Evolutionary conservation across 2,329 filamentous ascomycete genomes (phyloP).

Genomic region (Chaetomiaceae sp.): DNA sequence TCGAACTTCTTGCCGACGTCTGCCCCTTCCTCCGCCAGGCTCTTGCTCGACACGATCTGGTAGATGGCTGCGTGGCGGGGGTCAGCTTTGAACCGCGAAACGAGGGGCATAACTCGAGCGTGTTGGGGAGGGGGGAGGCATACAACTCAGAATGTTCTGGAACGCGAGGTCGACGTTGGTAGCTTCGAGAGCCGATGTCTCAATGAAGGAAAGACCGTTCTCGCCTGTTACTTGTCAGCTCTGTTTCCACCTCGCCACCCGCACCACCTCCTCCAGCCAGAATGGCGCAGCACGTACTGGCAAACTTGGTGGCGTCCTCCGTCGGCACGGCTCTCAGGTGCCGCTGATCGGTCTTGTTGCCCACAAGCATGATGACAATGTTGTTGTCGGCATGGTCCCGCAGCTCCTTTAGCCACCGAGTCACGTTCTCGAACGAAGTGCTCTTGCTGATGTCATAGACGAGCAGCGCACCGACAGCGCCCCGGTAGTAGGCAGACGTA

Average conservation of each 20-base stretch:
- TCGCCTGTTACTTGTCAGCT: constrained; percentile 60
- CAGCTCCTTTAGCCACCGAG: constrained; percentile 97
- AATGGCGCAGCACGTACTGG: constrained; percentile 57
- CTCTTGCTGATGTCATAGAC: constrained; percentile 99
- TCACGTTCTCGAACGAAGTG: constrained; percentile 98
- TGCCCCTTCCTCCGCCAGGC: constrained; percentile 82
- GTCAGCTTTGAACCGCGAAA: constrained; percentile 1
- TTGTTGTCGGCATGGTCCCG: constrained; percentile 97
- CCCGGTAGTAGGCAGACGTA: constrained; percentile 97
- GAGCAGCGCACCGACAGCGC: constrained; percentile 91
- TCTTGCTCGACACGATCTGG: constrained; percentile 97
- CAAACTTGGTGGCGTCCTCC: constrained; percentile 96
- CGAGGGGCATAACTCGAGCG: neutral
- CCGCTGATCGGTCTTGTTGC: constrained; percentile 99
- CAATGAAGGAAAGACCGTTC: constrained; percentile 97
- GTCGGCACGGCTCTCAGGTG: constrained; percentile 95
- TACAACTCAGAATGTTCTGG: constrained; percentile 98
- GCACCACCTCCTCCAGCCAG: neutral
- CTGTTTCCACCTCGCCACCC: neutral
- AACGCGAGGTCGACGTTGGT: constrained; percentile 99
- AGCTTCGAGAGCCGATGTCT: constrained; percentile 96
- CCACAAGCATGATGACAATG: constrained; percentile 99
- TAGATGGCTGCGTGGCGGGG: constrained; percentile 77
- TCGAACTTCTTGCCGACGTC: constrained; percentile 69
- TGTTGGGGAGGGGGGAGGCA: constrained; percentile 29